Evolutionary conservation across 768 basidiomycete species (phyloP).

Genomic region (Mycena alexandri): DNA sequence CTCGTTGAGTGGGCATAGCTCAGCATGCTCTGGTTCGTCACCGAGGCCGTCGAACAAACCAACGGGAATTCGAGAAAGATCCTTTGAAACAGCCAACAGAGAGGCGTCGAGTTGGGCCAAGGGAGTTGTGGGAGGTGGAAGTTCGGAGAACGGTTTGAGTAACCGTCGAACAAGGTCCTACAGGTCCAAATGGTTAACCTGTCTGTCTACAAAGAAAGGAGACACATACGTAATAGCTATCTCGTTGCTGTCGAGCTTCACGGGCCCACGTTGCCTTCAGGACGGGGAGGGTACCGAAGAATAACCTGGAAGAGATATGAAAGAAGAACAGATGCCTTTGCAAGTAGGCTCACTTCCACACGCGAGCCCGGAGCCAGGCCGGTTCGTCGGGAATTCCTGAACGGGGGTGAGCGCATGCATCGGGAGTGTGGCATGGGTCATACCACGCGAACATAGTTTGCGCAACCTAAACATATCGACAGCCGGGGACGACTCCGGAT

Average conservation of each 20-base stretch:
- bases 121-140: slow-evolving; percentile 57
- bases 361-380: slow-evolving; percentile 78
- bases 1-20: slow-evolving; percentile 64
- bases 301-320: slow-evolving; percentile 57
- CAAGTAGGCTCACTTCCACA: slow-evolving; percentile 74
- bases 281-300: slow-evolving; percentile 72
- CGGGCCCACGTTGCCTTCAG: slow-evolving; percentile 70
- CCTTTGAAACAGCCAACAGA: slow-evolving; percentile 64
- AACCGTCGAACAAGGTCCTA: slow-evolving; percentile 80
- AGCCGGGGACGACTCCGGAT: slow-evolving; percentile 58
- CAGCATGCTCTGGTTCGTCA: slow-evolving; percentile 61
- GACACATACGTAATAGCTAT: slow-evolving; percentile 76
- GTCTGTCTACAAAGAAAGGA: not conserved
- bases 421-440: slow-evolving; percentile 31
- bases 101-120: slow-evolving; percentile 59
- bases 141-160: slow-evolving; percentile 63
- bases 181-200: slow-evolving; percentile 13
- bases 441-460: slow-evolving; percentile 72
- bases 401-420: slow-evolving; percentile 14
- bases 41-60: slow-evolving; percentile 63
- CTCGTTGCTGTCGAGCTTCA: slow-evolving; percentile 71
- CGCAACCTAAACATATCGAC: slow-evolving; percentile 72
- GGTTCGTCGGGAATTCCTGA: slow-evolving; percentile 82
- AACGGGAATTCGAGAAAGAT: slow-evolving; percentile 67
- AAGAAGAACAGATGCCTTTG: not conserved